Conservation (phyloP, 2,329 filamentous ascomycete genomes). For the Penicillium sp. region DNA sequence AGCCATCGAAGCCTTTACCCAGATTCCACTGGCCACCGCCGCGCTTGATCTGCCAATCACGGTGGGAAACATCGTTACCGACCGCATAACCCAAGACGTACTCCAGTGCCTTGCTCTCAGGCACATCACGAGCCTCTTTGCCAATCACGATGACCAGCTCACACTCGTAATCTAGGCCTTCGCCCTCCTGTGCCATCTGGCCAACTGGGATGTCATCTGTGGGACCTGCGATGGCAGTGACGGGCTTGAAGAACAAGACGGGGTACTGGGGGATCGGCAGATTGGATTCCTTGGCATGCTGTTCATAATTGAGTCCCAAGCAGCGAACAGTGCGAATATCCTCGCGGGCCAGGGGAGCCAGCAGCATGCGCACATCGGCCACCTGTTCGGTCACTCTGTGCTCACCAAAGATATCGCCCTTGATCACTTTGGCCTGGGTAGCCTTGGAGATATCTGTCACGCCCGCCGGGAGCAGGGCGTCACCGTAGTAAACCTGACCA, state of each 20-base stretch:
- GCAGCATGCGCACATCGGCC: conserved; percentile 53
- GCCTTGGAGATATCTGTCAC: conserved; percentile 62
- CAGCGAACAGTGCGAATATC: conserved; percentile 68
- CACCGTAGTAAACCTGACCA: conserved; percentile 69
- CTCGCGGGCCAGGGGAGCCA: conserved; percentile 62
- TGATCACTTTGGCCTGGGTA: conserved; percentile 62
- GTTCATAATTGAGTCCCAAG: conserved; percentile 69
- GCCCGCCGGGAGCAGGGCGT: conserved; percentile 67
- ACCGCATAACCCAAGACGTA: conserved; percentile 74
- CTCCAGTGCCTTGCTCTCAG: conserved; percentile 65
- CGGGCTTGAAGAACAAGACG: conserved; percentile 72
- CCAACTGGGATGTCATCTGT: conserved; percentile 67
- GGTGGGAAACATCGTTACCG: conserved; percentile 78
- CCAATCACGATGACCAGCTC: conserved; percentile 75
- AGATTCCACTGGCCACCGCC: conserved; percentile 70
- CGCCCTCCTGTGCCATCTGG: conserved; percentile 62
- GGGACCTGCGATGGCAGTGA: conserved; percentile 65
- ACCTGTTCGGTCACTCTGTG: conserved; percentile 64
- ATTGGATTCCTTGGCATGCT: conserved; percentile 69
- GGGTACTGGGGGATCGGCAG: conserved; percentile 70
- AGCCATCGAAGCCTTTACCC: conserved; percentile 74
- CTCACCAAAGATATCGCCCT: conserved; percentile 65
- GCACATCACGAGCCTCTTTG: conserved; percentile 64
- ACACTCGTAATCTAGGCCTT: conserved; percentile 76
- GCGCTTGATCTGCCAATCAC: conserved; percentile 71